Conservation (phyloP, 169 alveolate species). For the Eimeria mitis region DNA sequence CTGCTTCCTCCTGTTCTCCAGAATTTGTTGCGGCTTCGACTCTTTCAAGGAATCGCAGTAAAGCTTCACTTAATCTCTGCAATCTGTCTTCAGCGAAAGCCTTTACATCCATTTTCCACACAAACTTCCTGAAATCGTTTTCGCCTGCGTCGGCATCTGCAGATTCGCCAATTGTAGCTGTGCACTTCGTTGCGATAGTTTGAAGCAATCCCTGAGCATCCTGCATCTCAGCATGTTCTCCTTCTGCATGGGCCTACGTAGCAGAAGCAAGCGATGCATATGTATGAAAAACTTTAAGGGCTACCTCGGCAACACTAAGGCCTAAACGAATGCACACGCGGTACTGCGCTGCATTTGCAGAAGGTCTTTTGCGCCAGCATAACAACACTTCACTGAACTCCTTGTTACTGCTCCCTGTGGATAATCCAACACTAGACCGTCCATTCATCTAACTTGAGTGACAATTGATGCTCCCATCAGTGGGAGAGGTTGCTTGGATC, state of each 20-base stretch:
- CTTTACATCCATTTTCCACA: slow-evolving; percentile 65
- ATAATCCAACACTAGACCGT: not conserved
- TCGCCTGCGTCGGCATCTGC: slow-evolving; percentile 43
- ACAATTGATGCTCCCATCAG: too few species aligned
- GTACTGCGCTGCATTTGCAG: not conserved
- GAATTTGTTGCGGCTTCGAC: slow-evolving; percentile 41
- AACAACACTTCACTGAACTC: not conserved
- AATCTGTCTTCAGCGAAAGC: slow-evolving; percentile 35
- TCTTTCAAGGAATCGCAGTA: slow-evolving; percentile 14
- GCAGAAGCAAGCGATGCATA: not conserved
- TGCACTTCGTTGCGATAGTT: slow-evolving; percentile 52
- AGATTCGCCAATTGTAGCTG: slow-evolving; percentile 62
- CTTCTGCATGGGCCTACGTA: slow-evolving; percentile 23
- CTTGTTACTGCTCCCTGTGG: not conserved
- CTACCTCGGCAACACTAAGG: not conserved
- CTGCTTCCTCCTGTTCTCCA: not conserved
- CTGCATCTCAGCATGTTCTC: slow-evolving; percentile 10
- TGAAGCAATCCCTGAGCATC: slow-evolving; percentile 61
- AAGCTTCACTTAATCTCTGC: slow-evolving; percentile 9
- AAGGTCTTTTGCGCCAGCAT: not conserved
- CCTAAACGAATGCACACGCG: not conserved
- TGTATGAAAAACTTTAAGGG: not conserved
- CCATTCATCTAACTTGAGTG: not conserved
- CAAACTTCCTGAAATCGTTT: slow-evolving; percentile 33
- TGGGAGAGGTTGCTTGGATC: not conserved